Evolutionary conservation across 257 asterid species (phyloP).

Genomic region (Plantago elongata): DNA sequence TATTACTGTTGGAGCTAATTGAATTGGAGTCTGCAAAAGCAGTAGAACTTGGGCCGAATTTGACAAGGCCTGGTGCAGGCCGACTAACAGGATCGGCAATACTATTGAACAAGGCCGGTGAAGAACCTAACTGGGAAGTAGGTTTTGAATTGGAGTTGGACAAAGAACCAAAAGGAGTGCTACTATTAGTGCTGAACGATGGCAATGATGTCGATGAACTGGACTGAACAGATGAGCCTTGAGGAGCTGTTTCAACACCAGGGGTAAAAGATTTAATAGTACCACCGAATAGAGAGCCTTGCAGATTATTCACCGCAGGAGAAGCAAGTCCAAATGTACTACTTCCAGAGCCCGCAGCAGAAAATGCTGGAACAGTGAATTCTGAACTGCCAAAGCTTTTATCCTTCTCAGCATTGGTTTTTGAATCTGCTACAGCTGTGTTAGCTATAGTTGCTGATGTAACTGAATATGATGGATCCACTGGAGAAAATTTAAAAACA

Average conservation of each 20-base stretch:
- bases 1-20: slow-evolving; percentile 30
- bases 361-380: slow-evolving; percentile 29
- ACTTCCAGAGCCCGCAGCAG: slow-evolving; percentile 33
- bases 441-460: slow-evolving; percentile 27
- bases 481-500: slow-evolving; percentile 28
- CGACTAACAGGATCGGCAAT: slow-evolving; percentile 27
- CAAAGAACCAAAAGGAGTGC: slow-evolving; percentile 24
- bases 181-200: slow-evolving; percentile 18
- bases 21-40: slow-evolving; percentile 23
- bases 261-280: slow-evolving; percentile 29
- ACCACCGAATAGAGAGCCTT: slow-evolving; percentile 32
- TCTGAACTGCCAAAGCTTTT: slow-evolving; percentile 25
- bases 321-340: slow-evolving; percentile 32
- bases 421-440: slow-evolving; percentile 25
- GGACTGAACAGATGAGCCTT: slow-evolving; percentile 27
- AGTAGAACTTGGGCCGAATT: slow-evolving; percentile 32
- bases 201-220: slow-evolving; percentile 31
- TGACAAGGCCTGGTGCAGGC: slow-evolving; percentile 28
- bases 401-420: slow-evolving; percentile 24
- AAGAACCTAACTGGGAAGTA: slow-evolving; percentile 32
- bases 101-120: slow-evolving; percentile 39
- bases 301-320: slow-evolving; percentile 26
- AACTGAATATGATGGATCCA: slow-evolving; percentile 22
- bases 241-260: slow-evolving; percentile 23
- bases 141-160: slow-evolving; percentile 19